Conservation (phyloP, 1,139 yeast genomes). For the Yamadazyma triangularis region DNA sequence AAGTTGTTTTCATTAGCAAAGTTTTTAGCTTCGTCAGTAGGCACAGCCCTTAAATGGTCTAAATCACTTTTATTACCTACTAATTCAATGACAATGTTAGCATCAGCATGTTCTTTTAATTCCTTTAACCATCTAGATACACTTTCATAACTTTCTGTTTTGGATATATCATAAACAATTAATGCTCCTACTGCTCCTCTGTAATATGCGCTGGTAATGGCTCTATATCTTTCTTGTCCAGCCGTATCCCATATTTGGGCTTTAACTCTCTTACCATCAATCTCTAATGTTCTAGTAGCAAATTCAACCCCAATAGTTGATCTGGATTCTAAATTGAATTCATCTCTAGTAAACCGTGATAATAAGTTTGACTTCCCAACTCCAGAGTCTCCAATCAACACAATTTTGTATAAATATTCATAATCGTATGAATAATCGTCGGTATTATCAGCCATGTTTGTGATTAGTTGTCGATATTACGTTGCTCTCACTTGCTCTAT, state of each 20-base stretch:
- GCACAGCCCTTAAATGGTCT: conserved; percentile 93
- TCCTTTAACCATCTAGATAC: conserved; percentile 95
- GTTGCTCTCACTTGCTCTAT: no score
- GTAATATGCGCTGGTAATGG: conserved; percentile 95
- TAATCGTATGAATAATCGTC: conserved; percentile 89
- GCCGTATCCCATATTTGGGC: conserved; percentile 99
- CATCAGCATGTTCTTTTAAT: conserved; percentile 94
- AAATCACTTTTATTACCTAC: conserved; percentile 88
- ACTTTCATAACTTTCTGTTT: conserved; percentile 88
- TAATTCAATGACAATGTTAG: conserved; percentile 91
- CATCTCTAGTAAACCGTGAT: conserved; percentile 92
- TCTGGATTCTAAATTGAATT: conserved; percentile 89
- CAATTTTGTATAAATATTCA: conserved; percentile 93
- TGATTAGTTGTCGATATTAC: no score
- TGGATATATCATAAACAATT: conserved; percentile 91
- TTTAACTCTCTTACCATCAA: conserved; percentile 91
- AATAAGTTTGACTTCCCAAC: conserved; percentile 95
- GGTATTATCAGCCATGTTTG: conserved; percentile 38
- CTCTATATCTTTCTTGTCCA: conserved; percentile 97
- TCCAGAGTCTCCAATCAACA: conserved; percentile 95
- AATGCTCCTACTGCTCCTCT: conserved; percentile 98
- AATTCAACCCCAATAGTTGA: conserved; percentile 98
- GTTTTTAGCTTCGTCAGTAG: conserved; percentile 95
- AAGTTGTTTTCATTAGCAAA: conserved; percentile 92
- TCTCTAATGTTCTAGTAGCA: conserved; percentile 92